Evolutionary conservation across 257 asterid species (phyloP).

Genomic region (Scutellaria baicalensis): DNA sequence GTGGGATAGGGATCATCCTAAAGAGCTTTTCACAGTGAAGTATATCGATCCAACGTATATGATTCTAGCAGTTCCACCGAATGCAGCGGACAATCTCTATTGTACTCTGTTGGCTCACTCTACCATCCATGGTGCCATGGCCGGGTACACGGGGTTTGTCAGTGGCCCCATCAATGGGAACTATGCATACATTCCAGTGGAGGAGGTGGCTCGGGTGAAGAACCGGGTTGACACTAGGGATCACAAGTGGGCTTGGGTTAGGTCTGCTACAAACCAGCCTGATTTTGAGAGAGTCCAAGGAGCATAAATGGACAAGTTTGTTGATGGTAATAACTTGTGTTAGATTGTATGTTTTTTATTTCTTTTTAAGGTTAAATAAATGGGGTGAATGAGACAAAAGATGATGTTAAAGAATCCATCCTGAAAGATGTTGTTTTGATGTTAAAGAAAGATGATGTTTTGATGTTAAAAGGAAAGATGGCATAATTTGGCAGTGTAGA

Average conservation of each 20-base stretch:
- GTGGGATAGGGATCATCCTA: conserved; percentile 66
- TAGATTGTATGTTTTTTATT: not conserved
- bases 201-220: conserved; percentile 59
- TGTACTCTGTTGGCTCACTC: conserved; percentile 73
- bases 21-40: conserved; percentile 58
- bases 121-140: conserved; percentile 83
- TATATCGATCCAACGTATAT: conserved; percentile 78
- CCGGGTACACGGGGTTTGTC: conserved; percentile 76
- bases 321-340: no score
- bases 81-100: conserved; percentile 64
- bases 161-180: conserved; percentile 63
- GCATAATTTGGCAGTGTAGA: not conserved
- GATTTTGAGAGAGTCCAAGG: conserved; percentile 32
- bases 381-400: not conserved
- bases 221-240: conserved; percentile 52
- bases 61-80: conserved; percentile 69
- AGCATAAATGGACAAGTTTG: no score
- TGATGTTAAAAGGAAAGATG: not conserved
- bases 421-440: not conserved
- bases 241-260: conserved; percentile 89
- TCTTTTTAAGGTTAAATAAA: not conserved
- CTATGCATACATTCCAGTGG: conserved; percentile 72
- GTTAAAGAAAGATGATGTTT: no score
- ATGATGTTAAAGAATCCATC: not conserved
- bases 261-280: conserved; percentile 79